Conservation (phyloP, 1,284 basidiomycete genomes). For the Ganoderma resinaceum region DNA sequence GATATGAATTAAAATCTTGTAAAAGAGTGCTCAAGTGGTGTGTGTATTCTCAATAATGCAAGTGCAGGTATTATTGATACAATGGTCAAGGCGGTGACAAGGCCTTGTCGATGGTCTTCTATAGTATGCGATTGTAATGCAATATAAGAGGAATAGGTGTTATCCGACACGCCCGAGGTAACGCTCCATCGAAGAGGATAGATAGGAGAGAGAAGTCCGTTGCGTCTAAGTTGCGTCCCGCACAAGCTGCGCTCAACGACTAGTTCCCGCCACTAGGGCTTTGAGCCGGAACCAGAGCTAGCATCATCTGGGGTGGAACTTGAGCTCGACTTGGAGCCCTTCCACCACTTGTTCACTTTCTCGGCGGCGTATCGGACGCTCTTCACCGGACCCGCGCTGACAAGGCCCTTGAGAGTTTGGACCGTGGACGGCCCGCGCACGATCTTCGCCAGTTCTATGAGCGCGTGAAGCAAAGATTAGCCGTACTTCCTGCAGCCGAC, state of each 20-base stretch:
- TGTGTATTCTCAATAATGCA: conserved; percentile 17
- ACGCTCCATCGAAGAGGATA: background rate
- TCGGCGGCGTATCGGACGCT: conserved; percentile 77
- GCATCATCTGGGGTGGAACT: conserved; percentile 9
- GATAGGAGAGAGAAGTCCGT: conserved; percentile 12
- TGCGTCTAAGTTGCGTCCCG: conserved; percentile 31
- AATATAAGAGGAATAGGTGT: conserved; percentile 12
- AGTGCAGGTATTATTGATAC: conserved; percentile 32
- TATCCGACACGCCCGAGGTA: background rate
- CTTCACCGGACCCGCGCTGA: conserved; percentile 84
- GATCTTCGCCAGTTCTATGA: conserved; percentile 75
- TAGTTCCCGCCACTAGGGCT: conserved; percentile 13
- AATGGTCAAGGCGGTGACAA: conserved; percentile 22
- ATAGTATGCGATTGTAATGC: conserved; percentile 24
- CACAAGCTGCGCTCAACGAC: conserved; percentile 17
- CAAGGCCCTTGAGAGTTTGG: conserved; percentile 87
- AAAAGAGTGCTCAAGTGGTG: conserved; percentile 7
- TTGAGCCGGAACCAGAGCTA: conserved; percentile 18
- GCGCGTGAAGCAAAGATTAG: background rate
- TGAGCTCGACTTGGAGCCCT: conserved; percentile 41
- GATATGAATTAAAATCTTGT: background rate
- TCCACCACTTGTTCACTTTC: conserved; percentile 89
- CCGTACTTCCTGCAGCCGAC: background rate
- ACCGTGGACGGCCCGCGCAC: conserved; percentile 85
- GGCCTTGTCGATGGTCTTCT: conserved; percentile 17